Percentiles rank a stretch among this genome's conserved stretches.
Evolutionary conservation across 306 rosid species (phyloP).

Genomic region (Senna tora): DNA sequence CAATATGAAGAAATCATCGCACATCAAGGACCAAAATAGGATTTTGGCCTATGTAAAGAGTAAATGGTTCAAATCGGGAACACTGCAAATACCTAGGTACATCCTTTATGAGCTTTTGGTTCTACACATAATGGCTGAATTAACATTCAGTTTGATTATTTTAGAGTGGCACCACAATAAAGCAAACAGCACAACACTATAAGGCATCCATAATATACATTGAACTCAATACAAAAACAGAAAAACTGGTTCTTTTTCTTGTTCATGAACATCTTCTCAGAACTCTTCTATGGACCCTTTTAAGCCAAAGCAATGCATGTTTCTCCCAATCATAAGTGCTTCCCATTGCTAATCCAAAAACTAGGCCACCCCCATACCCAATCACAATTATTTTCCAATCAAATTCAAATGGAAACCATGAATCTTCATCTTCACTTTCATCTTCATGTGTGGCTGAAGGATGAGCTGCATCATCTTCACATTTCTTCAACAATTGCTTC

Average conservation of each 20-base stretch:
- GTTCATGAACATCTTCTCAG: no score
- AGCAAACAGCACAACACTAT: neutral
- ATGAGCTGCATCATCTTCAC: neutral
- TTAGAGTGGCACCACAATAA: neutral
- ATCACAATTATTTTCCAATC: slow-evolving; percentile 13
- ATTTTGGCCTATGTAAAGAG: no score
- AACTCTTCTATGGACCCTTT: neutral
- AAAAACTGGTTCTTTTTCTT: no score
- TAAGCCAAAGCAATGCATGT: neutral
- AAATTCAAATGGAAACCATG: neutral
- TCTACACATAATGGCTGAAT: no score
- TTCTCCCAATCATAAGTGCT: neutral
- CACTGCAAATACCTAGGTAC: no score
- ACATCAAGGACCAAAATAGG: no score
- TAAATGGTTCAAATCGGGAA: neutral
- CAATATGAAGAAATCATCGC: no score
- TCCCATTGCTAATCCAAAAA: slow-evolving; percentile 24
- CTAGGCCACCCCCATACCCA: slow-evolving; percentile 37
- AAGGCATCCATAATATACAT: no score
- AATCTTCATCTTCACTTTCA: slow-evolving; percentile 30
- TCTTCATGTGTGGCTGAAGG: neutral
- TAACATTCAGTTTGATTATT: neutral
- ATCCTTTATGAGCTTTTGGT: no score
- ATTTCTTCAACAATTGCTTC: slow-evolving; percentile 10
- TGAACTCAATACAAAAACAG: no score